Percentiles rank a stretch among this genome's conserved stretches.
Evolutionary conservation across 768 basidiomycete genomes (phyloP).

Genomic region (Suillus spraguei): DNA sequence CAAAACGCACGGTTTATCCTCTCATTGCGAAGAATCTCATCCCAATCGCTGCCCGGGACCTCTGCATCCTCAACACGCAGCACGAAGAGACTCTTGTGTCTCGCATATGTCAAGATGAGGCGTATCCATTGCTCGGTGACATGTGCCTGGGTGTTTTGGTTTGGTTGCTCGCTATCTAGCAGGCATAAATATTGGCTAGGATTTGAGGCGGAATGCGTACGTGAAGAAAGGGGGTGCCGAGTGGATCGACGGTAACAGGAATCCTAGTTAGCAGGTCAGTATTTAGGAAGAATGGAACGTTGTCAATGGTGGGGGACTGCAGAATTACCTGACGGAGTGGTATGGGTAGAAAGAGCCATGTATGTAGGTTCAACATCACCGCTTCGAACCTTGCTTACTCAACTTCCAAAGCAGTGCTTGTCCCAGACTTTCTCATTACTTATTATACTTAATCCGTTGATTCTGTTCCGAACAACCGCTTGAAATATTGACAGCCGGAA

Average conservation of each 20-base stretch:
- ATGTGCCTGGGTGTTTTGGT: constrained; percentile 61
- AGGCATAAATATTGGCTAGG: constrained; percentile 10
- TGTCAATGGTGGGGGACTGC: background rate
- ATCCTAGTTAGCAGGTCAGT: constrained; percentile 49
- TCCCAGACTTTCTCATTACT: too few relatives aligned
- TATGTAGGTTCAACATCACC: background rate
- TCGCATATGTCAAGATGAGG: constrained; percentile 75
- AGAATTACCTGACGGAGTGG: constrained; percentile 56
- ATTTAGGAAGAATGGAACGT: constrained; percentile 3
- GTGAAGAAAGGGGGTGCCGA: constrained; percentile 87
- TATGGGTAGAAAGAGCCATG: constrained; percentile 59
- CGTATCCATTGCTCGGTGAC: constrained; percentile 75
- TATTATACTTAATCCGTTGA: too few relatives aligned
- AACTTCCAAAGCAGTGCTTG: too few relatives aligned
- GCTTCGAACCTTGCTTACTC: background rate
- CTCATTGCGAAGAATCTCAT: constrained; percentile 74
- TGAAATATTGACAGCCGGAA: background rate
- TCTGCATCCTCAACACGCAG: constrained; percentile 78
- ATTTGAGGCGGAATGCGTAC: constrained; percentile 46
- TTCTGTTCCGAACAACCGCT: too few relatives aligned
- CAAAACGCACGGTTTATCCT: constrained; percentile 69
- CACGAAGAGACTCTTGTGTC: constrained; percentile 64
- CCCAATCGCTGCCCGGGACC: constrained; percentile 69
- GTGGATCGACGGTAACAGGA: constrained; percentile 79
- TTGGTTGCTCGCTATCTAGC: constrained; percentile 69